Evolutionary conservation across 108 stramenopile genomes (phyloP), one percentile per base, ranked within the genome.

Genomic region (Cyclotella choctawhatcheeana): DNA sequence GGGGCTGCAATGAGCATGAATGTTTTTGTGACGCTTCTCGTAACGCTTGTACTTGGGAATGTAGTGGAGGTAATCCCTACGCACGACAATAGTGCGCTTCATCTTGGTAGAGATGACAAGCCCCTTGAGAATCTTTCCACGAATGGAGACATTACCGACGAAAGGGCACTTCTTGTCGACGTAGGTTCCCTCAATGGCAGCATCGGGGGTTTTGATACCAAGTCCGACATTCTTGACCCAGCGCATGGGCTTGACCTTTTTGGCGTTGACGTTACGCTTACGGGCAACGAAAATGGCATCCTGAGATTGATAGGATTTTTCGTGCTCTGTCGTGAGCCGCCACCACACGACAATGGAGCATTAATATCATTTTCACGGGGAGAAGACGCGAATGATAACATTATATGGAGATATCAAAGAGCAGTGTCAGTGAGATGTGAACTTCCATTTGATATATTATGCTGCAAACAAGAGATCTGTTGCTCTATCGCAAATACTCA

Each of bases 141-240:
- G 95, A 82, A 97, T 97, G 69, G 94, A 93, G 31, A 98, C 99
- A 79, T 99, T 96, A 72, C 99, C 99, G 43, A 98, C 98, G 93
- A 99, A 99, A 81, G 99, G 99, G 93, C 98, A 99, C 94, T 99
- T 99, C 90, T 98, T 99, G 94, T 99, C 99, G 34, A 99, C 97
- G 84, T 96, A 99, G 83, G 70, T 97, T 55, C 94, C 97, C 84
- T 97, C 93, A 58, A 93, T 92, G 70, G 99, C 98, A 26, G 83
- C 71, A 71, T 90, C 95, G 50, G 99, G 99, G 56, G 98, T 99
- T 91, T 99, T 99, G 96, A 99, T 96, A 50, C 98, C 99, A 48
- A 99, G 96, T 72, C 99, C 99, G 55, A 99, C 93, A 71, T 83
- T 92, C 82, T 93, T 93, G 18, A 92, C 90, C 74, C 88, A 99